phyloP scores from a whole-genome alignment of 2,329 filamentous ascomycete genomes.

The Phialophora verrucosa region DNA sequence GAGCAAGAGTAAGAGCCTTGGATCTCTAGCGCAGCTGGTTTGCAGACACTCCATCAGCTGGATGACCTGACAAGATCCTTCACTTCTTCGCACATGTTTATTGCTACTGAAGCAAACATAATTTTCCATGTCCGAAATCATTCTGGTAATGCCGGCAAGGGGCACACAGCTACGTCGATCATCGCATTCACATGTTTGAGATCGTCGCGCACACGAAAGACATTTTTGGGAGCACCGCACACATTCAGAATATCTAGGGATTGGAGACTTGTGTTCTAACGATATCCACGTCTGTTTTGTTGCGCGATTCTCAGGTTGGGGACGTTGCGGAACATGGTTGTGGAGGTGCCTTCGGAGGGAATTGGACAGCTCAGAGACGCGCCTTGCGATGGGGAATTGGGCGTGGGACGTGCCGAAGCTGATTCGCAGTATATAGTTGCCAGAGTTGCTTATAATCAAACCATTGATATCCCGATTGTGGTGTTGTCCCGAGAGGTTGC shows the following conservation, averaged over 20 bases:
- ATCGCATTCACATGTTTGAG: slow-evolving; percentile 3
- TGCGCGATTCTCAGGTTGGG: slow-evolving; percentile 16
- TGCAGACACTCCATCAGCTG: slow-evolving; percentile 21
- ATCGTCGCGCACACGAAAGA: slow-evolving; percentile 3
- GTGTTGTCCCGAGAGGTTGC: background rate
- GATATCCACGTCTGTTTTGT: slow-evolving; percentile 30
- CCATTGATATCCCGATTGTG: slow-evolving; percentile 4
- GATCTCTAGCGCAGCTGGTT: slow-evolving; percentile 30
- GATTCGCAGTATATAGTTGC: slow-evolving; percentile 13
- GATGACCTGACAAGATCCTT: slow-evolving; percentile 24
- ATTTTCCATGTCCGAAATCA: slow-evolving; percentile 22
- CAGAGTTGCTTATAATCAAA: slow-evolving; percentile 12
- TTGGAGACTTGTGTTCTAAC: slow-evolving; percentile 28
- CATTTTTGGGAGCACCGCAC: slow-evolving; percentile 8
- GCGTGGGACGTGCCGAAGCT: background rate
- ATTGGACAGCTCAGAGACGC: slow-evolving; percentile 4
- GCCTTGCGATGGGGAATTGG: background rate
- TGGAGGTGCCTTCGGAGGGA: background rate
- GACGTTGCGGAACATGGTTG: background rate
- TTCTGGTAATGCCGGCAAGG: slow-evolving; percentile 33
- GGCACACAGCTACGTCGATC: slow-evolving; percentile 14
- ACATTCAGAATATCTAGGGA: slow-evolving; percentile 18
- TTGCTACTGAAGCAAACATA: slow-evolving; percentile 7
- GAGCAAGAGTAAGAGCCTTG: slow-evolving; percentile 14
- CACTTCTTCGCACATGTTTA: slow-evolving; percentile 16